Conservation (phyloP, 2,329 filamentous ascomycete species). For the Cladosporium sp. region DNA sequence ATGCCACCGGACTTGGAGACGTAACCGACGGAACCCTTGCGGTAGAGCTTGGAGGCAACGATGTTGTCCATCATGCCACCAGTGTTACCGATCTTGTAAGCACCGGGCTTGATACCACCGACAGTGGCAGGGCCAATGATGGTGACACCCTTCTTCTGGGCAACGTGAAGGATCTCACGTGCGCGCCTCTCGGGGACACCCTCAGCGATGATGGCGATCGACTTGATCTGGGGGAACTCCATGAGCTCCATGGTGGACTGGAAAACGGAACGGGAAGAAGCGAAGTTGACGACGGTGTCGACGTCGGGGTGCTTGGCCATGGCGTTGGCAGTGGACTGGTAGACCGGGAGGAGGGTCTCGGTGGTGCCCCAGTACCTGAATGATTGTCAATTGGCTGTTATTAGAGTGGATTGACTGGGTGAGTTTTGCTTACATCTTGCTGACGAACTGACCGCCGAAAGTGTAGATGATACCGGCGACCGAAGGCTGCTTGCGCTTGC, state of each 20-base stretch:
- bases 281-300: slow-evolving; percentile 98
- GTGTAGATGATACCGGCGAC: slow-evolving; percentile 99
- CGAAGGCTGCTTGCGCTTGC: slow-evolving; percentile 95
- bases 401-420: background rate
- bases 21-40: slow-evolving; percentile 97
- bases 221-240: slow-evolving; percentile 95
- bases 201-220: slow-evolving; percentile 98
- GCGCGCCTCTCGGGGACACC: slow-evolving; percentile 98
- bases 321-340: slow-evolving; percentile 91
- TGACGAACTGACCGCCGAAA: slow-evolving; percentile 99
- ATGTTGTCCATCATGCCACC: slow-evolving; percentile 99
- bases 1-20: slow-evolving; percentile 99
- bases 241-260: slow-evolving; percentile 98
- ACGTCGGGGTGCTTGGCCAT: slow-evolving; percentile 96
- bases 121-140: slow-evolving; percentile 98
- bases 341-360: slow-evolving; percentile 97
- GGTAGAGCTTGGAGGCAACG: slow-evolving; percentile 99
- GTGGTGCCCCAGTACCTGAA: slow-evolving; percentile 93
- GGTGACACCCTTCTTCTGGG: slow-evolving; percentile 97
- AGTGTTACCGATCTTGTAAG: slow-evolving; percentile 99
- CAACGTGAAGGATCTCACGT: slow-evolving; percentile 94
- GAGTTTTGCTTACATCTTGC: slow-evolving; percentile 75
- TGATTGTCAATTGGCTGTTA: slow-evolving; percentile 30
- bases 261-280: slow-evolving; percentile 97
- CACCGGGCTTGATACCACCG: slow-evolving; percentile 98